phyloP scores from a whole-genome alignment of 371 early-diverging fungal genomes.

The Blyttiomyces sp. region DNA sequence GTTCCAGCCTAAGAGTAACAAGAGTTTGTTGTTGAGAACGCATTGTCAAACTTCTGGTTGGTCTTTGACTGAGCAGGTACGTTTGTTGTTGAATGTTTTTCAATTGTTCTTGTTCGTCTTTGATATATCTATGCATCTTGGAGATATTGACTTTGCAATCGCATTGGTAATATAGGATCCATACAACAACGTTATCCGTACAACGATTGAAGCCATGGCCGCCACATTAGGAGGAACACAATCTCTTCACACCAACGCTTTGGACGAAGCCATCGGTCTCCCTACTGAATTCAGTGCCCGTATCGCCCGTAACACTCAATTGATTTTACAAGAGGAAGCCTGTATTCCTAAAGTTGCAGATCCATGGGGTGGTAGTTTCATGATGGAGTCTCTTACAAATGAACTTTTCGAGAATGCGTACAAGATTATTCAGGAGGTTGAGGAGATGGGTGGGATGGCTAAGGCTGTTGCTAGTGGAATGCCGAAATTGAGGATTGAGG shows the following conservation, averaged over 20 bases:
- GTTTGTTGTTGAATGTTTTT: neutral
- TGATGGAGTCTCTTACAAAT: conserved; percentile 86
- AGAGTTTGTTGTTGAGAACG: conserved; percentile 74
- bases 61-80: conserved; percentile 79
- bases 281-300: conserved; percentile 80
- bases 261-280: conserved; percentile 83
- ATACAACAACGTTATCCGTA: conserved; percentile 83
- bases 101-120: neutral
- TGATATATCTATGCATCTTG: neutral
- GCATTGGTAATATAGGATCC: no score
- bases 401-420: conserved; percentile 65
- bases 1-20: conserved; percentile 67
- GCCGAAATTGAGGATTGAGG: conserved; percentile 84
- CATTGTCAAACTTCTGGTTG: conserved; percentile 89
- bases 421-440: conserved; percentile 70
- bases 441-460: conserved; percentile 84
- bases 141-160: neutral
- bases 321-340: conserved; percentile 82
- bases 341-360: conserved; percentile 76
- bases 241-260: conserved; percentile 80
- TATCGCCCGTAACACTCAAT: conserved; percentile 84
- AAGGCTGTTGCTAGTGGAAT: conserved; percentile 82
- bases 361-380: conserved; percentile 87
- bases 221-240: conserved; percentile 85
- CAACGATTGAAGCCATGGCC: conserved; percentile 87